Conservation (phyloP, 257 asterid species). For the Petunia secreta region DNA sequence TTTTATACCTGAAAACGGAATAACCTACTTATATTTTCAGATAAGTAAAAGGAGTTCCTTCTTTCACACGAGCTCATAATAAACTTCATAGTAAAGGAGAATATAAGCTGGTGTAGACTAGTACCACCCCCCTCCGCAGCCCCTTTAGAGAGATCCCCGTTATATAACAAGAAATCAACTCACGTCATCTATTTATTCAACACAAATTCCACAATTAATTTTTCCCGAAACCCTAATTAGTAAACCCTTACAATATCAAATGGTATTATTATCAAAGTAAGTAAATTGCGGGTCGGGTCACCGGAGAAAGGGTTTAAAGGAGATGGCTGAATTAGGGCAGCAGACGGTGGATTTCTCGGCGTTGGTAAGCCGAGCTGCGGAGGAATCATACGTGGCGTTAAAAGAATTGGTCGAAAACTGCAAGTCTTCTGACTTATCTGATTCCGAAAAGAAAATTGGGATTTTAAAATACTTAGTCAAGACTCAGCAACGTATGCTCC, state of each 20-base stretch:
- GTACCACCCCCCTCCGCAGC: too few relatives aligned
- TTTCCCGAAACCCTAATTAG: constrained; percentile 30
- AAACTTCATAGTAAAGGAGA: too few relatives aligned
- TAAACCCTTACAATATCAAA: not conserved
- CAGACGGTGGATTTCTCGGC: constrained; percentile 87
- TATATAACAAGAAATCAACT: too few relatives aligned
- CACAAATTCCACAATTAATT: not conserved
- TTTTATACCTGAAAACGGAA: too few relatives aligned
- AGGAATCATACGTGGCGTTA: constrained; percentile 70
- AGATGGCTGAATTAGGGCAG: constrained; percentile 83
- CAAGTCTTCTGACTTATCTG: constrained; percentile 69
- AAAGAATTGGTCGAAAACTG: constrained; percentile 92
- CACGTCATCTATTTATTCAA: too few relatives aligned
- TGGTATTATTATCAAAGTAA: not conserved
- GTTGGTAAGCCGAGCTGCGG: constrained; percentile 81
- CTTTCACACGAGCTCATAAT: too few relatives aligned
- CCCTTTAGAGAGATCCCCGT: too few relatives aligned
- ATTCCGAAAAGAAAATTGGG: constrained; percentile 91
- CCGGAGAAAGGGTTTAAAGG: constrained; percentile 24
- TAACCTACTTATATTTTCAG: too few relatives aligned
- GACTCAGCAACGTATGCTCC: constrained; percentile 98
- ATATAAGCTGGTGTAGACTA: too few relatives aligned
- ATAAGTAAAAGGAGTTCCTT: too few relatives aligned
- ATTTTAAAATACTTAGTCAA: constrained; percentile 84
- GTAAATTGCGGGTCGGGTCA: not conserved